Evolutionary conservation across 345 rosid genomes (phyloP), one percentile per base, ranked within the genome.

Genomic region (Syzygium oleosum): DNA sequence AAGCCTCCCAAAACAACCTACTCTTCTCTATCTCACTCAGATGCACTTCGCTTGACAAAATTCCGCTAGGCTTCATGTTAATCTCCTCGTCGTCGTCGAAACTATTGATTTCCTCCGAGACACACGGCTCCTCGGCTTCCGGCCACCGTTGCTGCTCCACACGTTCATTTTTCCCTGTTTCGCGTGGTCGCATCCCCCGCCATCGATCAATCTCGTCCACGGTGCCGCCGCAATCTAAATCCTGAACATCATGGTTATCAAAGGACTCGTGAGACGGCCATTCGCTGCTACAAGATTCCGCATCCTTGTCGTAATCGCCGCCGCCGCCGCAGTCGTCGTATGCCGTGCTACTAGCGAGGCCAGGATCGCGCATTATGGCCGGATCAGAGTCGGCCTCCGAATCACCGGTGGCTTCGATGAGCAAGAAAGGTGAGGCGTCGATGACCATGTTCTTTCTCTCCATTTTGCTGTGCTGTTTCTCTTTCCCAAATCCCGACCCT

Each of bases 1-100:
- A 92, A 77, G 91, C 58, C 85, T 92, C 93, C 93, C 93, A 92
- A 80, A 92, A 92, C 49, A 89, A 87, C 90, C 86, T 88, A 49
- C 87, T 88, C 86, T 87, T 88, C 88, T 92, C 93, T 86, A 25
- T 49, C 85, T 89, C 91, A 4, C 34, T 90, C 77, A 90, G 80
- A 73, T 73, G 25, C 53, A 53, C 25, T 34, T 73, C 80, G 46
- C 49, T 73, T 38, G 80, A 5, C 49, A 22, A 23, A 34, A 73
- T 73, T 21, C 80, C 80, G 11, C 49, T 73, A 73, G 80, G 80
- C 80, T 73, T 73, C 80, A 17, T 34, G 80, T 34, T 34, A 21
- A 73, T 19, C 80, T 73, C 25, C 80, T 34, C 10, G 14, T 41
- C 80, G 14, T 73, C 25, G 80, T 73, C 80, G 80, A 73, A 73